phyloP scores from a whole-genome alignment of 108 stramenopile species.

The Nannochloropsis granulata region DNA sequence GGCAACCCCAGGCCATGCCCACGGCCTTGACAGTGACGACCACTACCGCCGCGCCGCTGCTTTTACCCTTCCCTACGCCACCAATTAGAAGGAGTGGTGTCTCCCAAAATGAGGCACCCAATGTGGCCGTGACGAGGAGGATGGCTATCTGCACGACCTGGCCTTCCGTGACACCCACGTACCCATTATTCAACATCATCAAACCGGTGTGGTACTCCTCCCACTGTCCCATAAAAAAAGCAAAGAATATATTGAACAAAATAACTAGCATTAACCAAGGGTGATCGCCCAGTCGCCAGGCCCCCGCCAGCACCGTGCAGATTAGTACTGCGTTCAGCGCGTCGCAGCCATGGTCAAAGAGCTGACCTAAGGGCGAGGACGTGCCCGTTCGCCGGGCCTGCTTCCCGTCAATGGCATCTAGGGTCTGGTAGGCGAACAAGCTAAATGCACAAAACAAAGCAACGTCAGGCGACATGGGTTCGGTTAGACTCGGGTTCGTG shows the following conservation, averaged over 20 bases:
- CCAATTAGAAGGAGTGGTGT: neutral
- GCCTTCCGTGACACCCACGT: constrained; percentile 19
- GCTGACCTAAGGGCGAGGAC: constrained; percentile 76
- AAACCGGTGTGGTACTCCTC: constrained; percentile 82
- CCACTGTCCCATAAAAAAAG: constrained; percentile 85
- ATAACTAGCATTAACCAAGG: constrained; percentile 30
- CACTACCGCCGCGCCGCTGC: neutral
- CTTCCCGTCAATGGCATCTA: constrained; percentile 98
- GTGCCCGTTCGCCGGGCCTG: constrained; percentile 77
- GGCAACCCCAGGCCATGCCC: neutral
- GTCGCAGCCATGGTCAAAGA: constrained; percentile 96
- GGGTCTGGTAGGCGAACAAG: constrained; percentile 32
- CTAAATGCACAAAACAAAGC: constrained; percentile 13
- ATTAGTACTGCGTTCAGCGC: constrained; percentile 55
- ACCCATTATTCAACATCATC: constrained; percentile 15
- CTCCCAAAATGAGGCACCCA: neutral
- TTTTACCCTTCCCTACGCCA: neutral
- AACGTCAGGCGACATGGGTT: constrained; percentile 45
- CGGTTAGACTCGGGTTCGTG: constrained; percentile 37
- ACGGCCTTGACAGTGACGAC: neutral
- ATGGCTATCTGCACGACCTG: constrained; percentile 18
- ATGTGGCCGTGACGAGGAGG: constrained; percentile 1
- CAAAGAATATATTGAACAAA: constrained; percentile 55
- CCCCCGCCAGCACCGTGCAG: constrained; percentile 16
- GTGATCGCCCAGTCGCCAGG: neutral